Percentiles rank a stretch among this genome's conserved stretches.
Evolutionary conservation across 306 rosid genomes (phyloP).

Genomic region (Biancaea sappan): DNA sequence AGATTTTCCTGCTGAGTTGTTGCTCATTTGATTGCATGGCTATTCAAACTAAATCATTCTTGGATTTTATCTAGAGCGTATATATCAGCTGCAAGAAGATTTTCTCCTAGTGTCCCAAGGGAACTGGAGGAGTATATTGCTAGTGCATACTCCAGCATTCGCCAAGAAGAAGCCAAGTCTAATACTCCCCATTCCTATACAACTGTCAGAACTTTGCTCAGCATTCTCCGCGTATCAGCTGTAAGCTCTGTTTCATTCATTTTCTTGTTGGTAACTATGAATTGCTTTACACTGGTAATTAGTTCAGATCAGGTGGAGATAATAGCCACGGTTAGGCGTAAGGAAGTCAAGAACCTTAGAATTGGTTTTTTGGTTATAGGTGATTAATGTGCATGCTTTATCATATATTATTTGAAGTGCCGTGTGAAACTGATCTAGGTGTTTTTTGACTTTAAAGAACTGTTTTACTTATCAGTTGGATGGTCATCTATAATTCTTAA

Average conservation of each 20-base stretch:
- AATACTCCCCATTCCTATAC: slow-evolving; percentile 92
- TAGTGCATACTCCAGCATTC: slow-evolving; percentile 82
- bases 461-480: not conserved
- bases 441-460: slow-evolving; percentile 5
- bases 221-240: slow-evolving; percentile 94
- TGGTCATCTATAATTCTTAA: slow-evolving; percentile 25
- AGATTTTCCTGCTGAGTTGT: not conserved
- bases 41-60: slow-evolving; percentile 19
- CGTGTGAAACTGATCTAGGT: slow-evolving; percentile 7
- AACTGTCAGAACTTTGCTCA: slow-evolving; percentile 93
- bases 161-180: slow-evolving; percentile 96
- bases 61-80: slow-evolving; percentile 60
- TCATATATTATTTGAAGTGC: not conserved
- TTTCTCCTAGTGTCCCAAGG: slow-evolving; percentile 79
- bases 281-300: not conserved
- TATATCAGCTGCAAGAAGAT: slow-evolving; percentile 93
- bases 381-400: slow-evolving; percentile 6
- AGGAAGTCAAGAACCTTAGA: not conserved
- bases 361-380: slow-evolving; percentile 4
- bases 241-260: slow-evolving; percentile 48
- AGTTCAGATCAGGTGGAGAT: slow-evolving; percentile 10
- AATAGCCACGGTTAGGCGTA: not conserved
- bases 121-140: slow-evolving; percentile 96
- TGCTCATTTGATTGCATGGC: slow-evolving; percentile 14
- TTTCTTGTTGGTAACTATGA: not conserved